Evolutionary conservation across 768 basidiomycete genomes (phyloP), one percentile per base, ranked within the genome.

Genomic region (Boletellus emodensis): DNA sequence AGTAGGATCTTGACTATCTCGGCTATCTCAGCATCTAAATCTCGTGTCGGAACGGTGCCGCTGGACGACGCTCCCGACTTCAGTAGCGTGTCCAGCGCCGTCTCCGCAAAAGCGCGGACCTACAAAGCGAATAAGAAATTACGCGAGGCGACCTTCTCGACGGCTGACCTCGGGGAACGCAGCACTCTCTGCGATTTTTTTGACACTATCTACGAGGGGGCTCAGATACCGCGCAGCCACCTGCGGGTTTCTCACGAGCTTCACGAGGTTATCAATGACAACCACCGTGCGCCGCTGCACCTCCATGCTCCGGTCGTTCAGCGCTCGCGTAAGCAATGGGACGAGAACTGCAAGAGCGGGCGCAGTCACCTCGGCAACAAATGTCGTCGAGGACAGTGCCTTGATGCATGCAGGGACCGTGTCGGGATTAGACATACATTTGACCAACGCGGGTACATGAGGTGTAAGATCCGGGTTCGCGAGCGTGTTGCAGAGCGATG

Each of bases 341-440:
- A 94, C 92, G 49, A 98, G 82, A 56, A 98, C 93, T 14, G 95
- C 95, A 28, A 98, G 80, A 11, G 94, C 92, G n/a, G 95, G 94
- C 0, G 92, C 84, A 20, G 88, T 96, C 59, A 98, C 92, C 72
- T 98, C 95, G 46, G 94, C 90, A 52, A 98, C 95, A 58, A 97
- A 98, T 14, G 95, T 97, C 15, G 92, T 93, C 54, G 84, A 90
- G 4, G 94, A 95, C 11, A 98, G 78, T 17, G 91, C 82, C 74
- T 98, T 98, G 79, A 97, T 93, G 60, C 93, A 95, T 28, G 84
- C 83, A 5, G 94, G 82, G 14, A 96, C 94, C 26, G 89, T 78
- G 52, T 85, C 82, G 3, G 95, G 90, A 62, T 91, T 82, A 41
- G 87, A 81, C 94, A 98, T 98, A 71, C 91, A 92, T 69, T 91